Evolutionary conservation across 202 grass and related monocot genomes (phyloP).

Genomic region (Bolboschoenoplectus hybrid): DNA sequence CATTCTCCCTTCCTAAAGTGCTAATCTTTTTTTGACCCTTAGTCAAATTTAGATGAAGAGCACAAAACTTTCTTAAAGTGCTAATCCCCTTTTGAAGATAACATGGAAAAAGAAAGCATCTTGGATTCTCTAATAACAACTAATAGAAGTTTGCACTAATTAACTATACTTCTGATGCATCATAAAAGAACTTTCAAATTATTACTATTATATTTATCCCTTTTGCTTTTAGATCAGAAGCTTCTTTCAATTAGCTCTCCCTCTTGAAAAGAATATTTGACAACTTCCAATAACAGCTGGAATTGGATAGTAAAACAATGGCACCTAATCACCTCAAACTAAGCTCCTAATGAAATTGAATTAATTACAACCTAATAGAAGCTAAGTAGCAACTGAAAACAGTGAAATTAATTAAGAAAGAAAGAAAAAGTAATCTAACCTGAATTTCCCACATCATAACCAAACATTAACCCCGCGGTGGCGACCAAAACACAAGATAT

Average conservation of each 20-base stretch:
- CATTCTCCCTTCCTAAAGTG: slow-evolving; percentile 18
- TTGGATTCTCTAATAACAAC: neutral
- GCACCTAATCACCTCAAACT: neutral
- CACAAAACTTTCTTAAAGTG: neutral
- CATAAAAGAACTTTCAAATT: neutral
- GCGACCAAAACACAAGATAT: slow-evolving; percentile 35
- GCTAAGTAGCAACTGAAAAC: neutral
- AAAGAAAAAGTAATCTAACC: slow-evolving; percentile 23
- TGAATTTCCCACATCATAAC: slow-evolving; percentile 39
- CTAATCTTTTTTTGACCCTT: slow-evolving; percentile 22
- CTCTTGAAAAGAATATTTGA: neutral
- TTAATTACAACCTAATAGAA: neutral
- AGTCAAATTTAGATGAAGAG: neutral
- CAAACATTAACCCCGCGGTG: slow-evolving; percentile 36
- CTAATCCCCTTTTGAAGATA: neutral
- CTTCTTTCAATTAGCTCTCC: neutral
- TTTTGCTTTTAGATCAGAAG: neutral
- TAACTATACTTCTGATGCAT: neutral
- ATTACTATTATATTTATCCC: neutral
- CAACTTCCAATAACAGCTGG: neutral
- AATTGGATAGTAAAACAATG: neutral
- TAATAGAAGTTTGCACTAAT: neutral
- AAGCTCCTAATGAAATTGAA: neutral
- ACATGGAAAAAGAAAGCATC: neutral
- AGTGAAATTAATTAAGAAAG: slow-evolving; percentile 13